A percentile compares a stretch with the other conserved stretches of the same genome.
Evolutionary conservation across 495 filamentous ascomycete genomes (phyloP).

Genomic region (Penicillium longicatenatum): DNA sequence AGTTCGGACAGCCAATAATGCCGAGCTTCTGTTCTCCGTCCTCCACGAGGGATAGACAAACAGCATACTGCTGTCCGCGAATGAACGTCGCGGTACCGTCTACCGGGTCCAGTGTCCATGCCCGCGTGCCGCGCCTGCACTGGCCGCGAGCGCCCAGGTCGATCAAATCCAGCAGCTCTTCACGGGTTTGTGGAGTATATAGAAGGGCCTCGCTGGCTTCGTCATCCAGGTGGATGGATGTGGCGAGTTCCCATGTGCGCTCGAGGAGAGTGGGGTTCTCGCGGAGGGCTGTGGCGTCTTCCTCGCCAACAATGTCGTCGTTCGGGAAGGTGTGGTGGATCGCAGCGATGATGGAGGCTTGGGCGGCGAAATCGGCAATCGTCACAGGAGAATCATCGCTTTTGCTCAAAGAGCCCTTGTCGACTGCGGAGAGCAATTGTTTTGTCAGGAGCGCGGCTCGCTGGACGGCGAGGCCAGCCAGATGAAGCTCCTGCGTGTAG

Average conservation of each 20-base stretch:
- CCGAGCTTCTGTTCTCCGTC: slow-evolving; percentile 51
- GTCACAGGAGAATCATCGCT: slow-evolving; percentile 63
- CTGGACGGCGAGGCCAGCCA: slow-evolving; percentile 56
- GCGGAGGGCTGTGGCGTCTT: slow-evolving; percentile 57
- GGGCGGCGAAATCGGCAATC: slow-evolving; percentile 68
- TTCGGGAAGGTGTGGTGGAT: slow-evolving; percentile 55
- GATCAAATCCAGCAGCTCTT: slow-evolving; percentile 63
- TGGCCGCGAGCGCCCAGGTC: slow-evolving; percentile 57
- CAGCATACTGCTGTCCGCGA: slow-evolving; percentile 63
- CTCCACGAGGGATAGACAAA: slow-evolving; percentile 57
- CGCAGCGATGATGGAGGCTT: slow-evolving; percentile 61
- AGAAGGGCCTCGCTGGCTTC: slow-evolving; percentile 42
- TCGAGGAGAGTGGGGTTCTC: slow-evolving; percentile 48
- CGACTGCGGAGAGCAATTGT: slow-evolving; percentile 45
- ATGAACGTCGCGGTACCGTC: slow-evolving; percentile 72
- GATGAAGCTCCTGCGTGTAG: slow-evolving; percentile 49
- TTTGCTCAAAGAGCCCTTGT: slow-evolving; percentile 56
- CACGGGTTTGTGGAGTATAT: slow-evolving; percentile 43
- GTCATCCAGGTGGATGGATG: slow-evolving; percentile 38
- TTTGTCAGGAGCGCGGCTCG: slow-evolving; percentile 56
- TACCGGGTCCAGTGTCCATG: slow-evolving; percentile 73
- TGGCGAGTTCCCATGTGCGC: slow-evolving; percentile 55
- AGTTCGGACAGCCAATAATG: slow-evolving; percentile 60
- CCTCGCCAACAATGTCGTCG: slow-evolving; percentile 64
- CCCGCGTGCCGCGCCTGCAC: slow-evolving; percentile 38